Percentiles rank a stretch among this genome's conserved stretches.
phyloP scores from a whole-genome alignment of 495 filamentous ascomycete species.

The Aspergillus taichungensis region DNA sequence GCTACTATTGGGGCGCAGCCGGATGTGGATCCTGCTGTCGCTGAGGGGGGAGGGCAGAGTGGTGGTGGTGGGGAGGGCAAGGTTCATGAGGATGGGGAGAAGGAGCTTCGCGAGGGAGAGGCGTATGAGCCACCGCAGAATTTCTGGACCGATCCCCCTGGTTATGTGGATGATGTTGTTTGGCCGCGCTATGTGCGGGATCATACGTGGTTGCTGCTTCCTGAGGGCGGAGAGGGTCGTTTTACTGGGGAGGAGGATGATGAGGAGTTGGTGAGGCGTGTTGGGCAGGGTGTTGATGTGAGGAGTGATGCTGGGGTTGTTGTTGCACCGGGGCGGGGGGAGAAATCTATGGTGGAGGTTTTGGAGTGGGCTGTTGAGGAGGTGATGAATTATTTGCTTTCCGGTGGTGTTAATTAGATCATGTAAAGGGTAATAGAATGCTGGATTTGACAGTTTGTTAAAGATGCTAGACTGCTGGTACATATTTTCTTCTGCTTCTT shows the following conservation, averaged over 20 bases:
- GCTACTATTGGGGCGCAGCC: constrained; percentile 58
- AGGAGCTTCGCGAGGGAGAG: constrained; percentile 29
- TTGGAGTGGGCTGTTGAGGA: constrained; percentile 39
- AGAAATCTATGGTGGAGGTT: constrained; percentile 23
- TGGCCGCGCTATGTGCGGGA: constrained; percentile 85
- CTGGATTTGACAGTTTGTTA: no score
- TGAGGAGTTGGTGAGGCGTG: constrained; percentile 20
- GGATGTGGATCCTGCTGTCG: constrained; percentile 4
- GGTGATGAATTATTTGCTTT: constrained; percentile 19
- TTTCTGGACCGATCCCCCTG: constrained; percentile 90
- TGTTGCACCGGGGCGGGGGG: constrained; percentile 31
- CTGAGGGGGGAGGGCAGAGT: neutral
- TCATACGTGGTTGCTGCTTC: constrained; percentile 67
- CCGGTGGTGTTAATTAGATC: no score
- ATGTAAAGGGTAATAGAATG: no score
- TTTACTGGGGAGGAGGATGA: constrained; percentile 5
- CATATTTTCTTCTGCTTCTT: no score
- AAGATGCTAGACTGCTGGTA: no score
- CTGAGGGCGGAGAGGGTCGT: constrained; percentile 49
- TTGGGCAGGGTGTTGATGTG: constrained; percentile 26
- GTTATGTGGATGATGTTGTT: constrained; percentile 89
- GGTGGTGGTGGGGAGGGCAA: neutral
- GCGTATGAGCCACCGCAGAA: constrained; percentile 49
- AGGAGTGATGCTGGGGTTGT: constrained; percentile 29
- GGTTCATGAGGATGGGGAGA: constrained; percentile 3